A percentile compares a stretch with the other conserved stretches of the same genome.
Evolutionary conservation across 2,329 filamentous ascomycete species (phyloP).

Genomic region (Curvularia eragrostidis): DNA sequence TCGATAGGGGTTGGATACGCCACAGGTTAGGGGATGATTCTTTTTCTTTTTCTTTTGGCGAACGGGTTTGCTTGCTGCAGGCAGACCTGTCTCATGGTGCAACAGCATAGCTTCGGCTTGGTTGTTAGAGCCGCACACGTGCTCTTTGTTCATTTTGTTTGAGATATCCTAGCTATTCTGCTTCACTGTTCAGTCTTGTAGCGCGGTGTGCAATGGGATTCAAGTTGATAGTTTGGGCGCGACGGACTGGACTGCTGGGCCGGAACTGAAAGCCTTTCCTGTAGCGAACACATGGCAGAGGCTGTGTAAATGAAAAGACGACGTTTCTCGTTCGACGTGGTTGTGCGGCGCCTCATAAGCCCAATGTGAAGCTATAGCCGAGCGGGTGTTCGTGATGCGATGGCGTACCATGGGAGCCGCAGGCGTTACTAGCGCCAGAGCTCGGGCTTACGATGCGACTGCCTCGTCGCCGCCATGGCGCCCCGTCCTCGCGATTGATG

Average conservation of each 20-base stretch:
- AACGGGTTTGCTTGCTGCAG: constrained; percentile 26
- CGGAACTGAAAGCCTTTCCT: neutral
- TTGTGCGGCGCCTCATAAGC: neutral
- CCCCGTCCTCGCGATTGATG: constrained; percentile 8
- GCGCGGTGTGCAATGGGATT: constrained; percentile 1
- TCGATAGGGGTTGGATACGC: neutral
- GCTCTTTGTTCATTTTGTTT: constrained; percentile 5
- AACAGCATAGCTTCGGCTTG: constrained; percentile 3
- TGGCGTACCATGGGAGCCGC: constrained; percentile 3
- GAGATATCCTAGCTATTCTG: constrained; percentile 18
- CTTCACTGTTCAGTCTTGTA: neutral
- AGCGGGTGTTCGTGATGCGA: constrained; percentile 8
- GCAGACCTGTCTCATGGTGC: constrained; percentile 13
- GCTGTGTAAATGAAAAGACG: neutral
- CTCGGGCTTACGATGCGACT: constrained; percentile 11
- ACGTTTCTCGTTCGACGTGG: neutral
- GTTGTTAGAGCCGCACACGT: constrained; percentile 1
- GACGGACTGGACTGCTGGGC: neutral
- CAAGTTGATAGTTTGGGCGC: neutral
- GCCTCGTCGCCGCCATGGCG: neutral
- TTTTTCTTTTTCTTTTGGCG: constrained; percentile 20
- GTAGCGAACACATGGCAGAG: neutral
- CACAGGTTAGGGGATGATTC: neutral
- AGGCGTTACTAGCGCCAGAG: constrained; percentile 8
- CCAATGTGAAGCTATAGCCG: constrained; percentile 2